Conservation (phyloP, 208 protist genomes). For the Acanthamoeba culbertsoni region DNA sequence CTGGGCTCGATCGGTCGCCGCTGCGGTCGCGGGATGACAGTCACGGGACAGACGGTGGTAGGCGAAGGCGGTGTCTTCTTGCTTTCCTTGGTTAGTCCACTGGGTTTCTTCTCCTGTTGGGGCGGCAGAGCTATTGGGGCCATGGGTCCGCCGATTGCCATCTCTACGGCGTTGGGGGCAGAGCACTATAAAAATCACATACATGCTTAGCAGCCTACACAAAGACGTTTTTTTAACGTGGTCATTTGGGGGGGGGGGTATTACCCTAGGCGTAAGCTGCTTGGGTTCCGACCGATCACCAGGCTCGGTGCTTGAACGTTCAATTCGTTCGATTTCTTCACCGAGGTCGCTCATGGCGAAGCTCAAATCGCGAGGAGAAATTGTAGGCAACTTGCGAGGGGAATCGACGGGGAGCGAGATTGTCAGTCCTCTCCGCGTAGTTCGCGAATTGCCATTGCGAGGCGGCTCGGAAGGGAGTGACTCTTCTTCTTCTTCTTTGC, state of each 20-base stretch:
- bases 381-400: not conserved
- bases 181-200: not conserved
- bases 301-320: too few relatives aligned
- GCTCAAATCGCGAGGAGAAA: not conserved
- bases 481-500: too few relatives aligned
- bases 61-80: not conserved
- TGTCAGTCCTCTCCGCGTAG: not conserved
- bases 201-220: not conserved
- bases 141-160: slow-evolving; percentile 41
- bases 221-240: too few relatives aligned
- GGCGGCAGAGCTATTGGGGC: not conserved
- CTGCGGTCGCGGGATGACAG: not conserved
- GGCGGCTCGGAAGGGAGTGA: too few relatives aligned
- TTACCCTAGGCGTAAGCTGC: not conserved
- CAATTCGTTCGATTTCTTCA: slow-evolving; percentile 14
- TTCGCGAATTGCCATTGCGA: too few relatives aligned
- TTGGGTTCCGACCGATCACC: slow-evolving; percentile 13
- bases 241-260: not conserved
- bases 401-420: not conserved
- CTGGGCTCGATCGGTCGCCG: not conserved
- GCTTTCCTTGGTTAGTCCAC: not conserved
- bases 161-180: slow-evolving; percentile 43
- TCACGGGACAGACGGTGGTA: not conserved
- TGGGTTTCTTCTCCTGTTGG: not conserved
- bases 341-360: slow-evolving; percentile 25